Evolutionary conservation across 257 asterid genomes (phyloP).

Genomic region (Ballota nigra): DNA sequence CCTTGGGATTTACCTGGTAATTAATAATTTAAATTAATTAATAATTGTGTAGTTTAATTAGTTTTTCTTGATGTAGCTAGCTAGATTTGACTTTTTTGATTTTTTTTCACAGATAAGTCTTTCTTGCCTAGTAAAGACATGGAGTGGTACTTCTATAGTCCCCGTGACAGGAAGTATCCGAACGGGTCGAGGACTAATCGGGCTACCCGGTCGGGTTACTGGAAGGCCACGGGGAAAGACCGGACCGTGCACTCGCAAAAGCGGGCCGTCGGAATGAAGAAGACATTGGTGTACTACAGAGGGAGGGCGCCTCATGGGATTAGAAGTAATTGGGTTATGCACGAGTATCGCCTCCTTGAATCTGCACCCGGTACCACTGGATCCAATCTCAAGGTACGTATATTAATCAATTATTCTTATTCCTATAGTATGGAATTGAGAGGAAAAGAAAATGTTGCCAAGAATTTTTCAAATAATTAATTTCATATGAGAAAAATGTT

Average conservation of each 20-base stretch:
- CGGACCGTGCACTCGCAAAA: constrained; percentile 53
- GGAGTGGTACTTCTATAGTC: constrained; percentile 78
- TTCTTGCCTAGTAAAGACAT: constrained; percentile 70
- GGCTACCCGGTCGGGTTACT: constrained; percentile 69
- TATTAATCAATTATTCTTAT: not conserved
- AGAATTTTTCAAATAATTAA: not conserved
- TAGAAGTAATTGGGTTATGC: constrained; percentile 72
- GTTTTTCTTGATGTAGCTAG: too few species aligned
- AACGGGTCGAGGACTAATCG: constrained; percentile 75
- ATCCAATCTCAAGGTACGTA: constrained; percentile 40
- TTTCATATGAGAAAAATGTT: not conserved
- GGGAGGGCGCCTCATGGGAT: constrained; percentile 78
- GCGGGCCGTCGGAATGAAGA: constrained; percentile 69
- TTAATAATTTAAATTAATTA: not conserved
- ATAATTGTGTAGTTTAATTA: not conserved
- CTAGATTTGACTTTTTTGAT: too few species aligned
- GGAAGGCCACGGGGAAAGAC: constrained; percentile 84
- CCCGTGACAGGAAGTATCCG: constrained; percentile 70
- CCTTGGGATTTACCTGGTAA: constrained; percentile 81
- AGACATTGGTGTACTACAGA: constrained; percentile 65
- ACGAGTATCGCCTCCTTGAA: constrained; percentile 57
- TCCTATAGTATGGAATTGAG: too few species aligned
- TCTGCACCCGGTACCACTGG: constrained; percentile 18
- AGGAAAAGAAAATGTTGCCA: not conserved
- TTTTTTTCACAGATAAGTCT: constrained; percentile 43